These are phyloP conservation scores for Amanita rubescens DNA, from an alignment of 768 basidiomycete genomes.

Conservation along the genomic window DNA sequence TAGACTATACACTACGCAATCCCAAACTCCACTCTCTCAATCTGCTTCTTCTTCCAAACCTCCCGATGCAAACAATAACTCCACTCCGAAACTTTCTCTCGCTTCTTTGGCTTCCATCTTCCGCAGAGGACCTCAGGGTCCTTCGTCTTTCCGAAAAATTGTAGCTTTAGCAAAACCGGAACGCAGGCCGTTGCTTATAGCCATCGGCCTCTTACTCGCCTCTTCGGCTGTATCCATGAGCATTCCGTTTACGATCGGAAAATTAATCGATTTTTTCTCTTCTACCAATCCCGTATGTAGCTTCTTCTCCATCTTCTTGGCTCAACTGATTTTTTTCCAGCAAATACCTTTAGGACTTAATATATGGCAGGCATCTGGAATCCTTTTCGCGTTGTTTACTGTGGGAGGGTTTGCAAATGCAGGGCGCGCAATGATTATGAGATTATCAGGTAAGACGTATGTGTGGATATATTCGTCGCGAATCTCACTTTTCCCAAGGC, in stretches of 20 bases:
- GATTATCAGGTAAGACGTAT: conserved; percentile 56
- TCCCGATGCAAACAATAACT: conserved; percentile 1
- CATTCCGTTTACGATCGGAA: conserved; percentile 89
- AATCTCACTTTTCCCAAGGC: conserved; percentile 28
- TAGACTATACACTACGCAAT: neutral
- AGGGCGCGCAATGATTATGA: conserved; percentile 77
- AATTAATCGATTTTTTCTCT: conserved; percentile 90
- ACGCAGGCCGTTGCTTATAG: conserved; percentile 63
- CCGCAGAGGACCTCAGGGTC: conserved; percentile 29
- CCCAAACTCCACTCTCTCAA: conserved; percentile 8
- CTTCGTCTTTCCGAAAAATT: conserved; percentile 70
- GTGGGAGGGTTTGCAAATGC: conserved; percentile 83
- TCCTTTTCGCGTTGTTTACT: conserved; percentile 71
- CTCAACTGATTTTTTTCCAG: conserved; percentile 27
- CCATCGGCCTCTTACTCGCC: conserved; percentile 74
- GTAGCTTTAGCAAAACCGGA: conserved; percentile 78
- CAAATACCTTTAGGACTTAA: conserved; percentile 77
- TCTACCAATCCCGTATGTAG: conserved; percentile 54
- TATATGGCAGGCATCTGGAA: conserved; percentile 69
- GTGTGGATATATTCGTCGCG: neutral
- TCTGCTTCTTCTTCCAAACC: conserved; percentile 5
- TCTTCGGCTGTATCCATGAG: conserved; percentile 90
- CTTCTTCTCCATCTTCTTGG: neutral
- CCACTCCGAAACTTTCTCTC: conserved; percentile 1
- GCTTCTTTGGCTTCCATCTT: conserved; percentile 22